Conservation (phyloP, 202 grass and related monocot species). For the Zoysia matrella region DNA sequence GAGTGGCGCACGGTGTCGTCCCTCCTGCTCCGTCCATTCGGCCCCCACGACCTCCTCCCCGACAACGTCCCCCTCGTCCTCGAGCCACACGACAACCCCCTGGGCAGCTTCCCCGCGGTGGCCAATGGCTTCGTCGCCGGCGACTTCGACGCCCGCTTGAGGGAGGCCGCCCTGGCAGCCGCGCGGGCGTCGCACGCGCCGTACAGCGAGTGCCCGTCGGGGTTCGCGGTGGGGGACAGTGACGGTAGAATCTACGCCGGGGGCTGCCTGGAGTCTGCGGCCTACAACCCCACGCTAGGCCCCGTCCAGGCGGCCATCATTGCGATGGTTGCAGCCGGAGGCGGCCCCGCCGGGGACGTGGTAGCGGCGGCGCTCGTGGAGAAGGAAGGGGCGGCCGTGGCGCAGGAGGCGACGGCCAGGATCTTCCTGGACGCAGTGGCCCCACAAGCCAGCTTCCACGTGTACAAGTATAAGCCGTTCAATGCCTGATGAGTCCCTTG, state of each 20-base stretch:
- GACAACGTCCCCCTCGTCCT: conserved; percentile 73
- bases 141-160: conserved; percentile 51
- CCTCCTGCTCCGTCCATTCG: conserved; percentile 81
- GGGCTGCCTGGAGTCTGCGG: conserved; percentile 76
- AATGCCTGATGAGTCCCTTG: conserved; percentile 37
- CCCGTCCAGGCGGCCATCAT: conserved; percentile 90
- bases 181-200: conserved; percentile 78
- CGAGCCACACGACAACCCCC: conserved; percentile 72
- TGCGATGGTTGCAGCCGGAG: conserved; percentile 52
- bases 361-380: conserved; percentile 86
- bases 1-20: conserved; percentile 74
- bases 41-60: conserved; percentile 78
- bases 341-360: conserved; percentile 41
- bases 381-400: conserved; percentile 61
- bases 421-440: conserved; percentile 79
- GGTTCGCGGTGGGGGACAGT: conserved; percentile 80
- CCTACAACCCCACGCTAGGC: conserved; percentile 87
- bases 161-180: conserved; percentile 63
- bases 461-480: conserved; percentile 77
- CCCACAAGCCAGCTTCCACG: conserved; percentile 66
- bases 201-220: conserved; percentile 81
- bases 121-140: conserved; percentile 39
- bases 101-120: conserved; percentile 36
- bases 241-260: conserved; percentile 73
- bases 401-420: conserved; percentile 81